These are phyloP conservation scores for Aspergillus asperescens DNA, from an alignment of 495 filamentous ascomycete species.

Conservation along the genomic window DNA sequence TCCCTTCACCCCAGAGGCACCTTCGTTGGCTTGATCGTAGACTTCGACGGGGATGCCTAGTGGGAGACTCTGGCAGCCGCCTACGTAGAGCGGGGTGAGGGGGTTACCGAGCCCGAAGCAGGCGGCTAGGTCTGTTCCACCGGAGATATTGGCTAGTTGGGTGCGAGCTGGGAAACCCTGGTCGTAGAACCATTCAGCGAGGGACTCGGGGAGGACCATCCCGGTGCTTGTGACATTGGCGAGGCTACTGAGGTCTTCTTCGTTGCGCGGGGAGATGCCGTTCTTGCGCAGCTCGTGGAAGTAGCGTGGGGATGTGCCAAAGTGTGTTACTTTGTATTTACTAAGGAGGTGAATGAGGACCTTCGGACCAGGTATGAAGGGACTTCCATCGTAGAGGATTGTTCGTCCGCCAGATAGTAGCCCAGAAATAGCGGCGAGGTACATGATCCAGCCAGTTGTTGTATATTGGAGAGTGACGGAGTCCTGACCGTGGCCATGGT, in stretches of 20 bases:
- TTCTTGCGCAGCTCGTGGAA: constrained; percentile 61
- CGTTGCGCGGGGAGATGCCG: constrained; percentile 51
- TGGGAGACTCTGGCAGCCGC: constrained; percentile 59
- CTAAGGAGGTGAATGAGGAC: constrained; percentile 54
- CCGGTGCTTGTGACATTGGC: constrained; percentile 61
- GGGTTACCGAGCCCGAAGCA: constrained; percentile 66
- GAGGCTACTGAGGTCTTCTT: constrained; percentile 56
- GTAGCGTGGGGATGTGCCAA: constrained; percentile 71
- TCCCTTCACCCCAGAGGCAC: constrained; percentile 48
- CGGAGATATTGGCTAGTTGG: constrained; percentile 68
- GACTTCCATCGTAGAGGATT: constrained; percentile 72
- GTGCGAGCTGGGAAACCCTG: constrained; percentile 59
- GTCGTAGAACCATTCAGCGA: constrained; percentile 83
- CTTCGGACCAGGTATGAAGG: constrained; percentile 60
- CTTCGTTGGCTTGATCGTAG: constrained; percentile 55
- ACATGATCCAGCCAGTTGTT: constrained; percentile 84
- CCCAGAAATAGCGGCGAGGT: constrained; percentile 50
- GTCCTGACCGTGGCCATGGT: constrained; percentile 46
- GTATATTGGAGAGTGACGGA: constrained; percentile 53
- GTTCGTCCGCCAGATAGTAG: constrained; percentile 52
- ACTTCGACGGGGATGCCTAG: constrained; percentile 63
- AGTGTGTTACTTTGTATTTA: constrained; percentile 38
- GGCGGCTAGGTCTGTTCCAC: constrained; percentile 72
- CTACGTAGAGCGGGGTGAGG: constrained; percentile 64
- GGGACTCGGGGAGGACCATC: constrained; percentile 68